phyloP scores from a whole-genome alignment of 2,329 filamentous ascomycete genomes.

The Cryoendolithus antarcticus region DNA sequence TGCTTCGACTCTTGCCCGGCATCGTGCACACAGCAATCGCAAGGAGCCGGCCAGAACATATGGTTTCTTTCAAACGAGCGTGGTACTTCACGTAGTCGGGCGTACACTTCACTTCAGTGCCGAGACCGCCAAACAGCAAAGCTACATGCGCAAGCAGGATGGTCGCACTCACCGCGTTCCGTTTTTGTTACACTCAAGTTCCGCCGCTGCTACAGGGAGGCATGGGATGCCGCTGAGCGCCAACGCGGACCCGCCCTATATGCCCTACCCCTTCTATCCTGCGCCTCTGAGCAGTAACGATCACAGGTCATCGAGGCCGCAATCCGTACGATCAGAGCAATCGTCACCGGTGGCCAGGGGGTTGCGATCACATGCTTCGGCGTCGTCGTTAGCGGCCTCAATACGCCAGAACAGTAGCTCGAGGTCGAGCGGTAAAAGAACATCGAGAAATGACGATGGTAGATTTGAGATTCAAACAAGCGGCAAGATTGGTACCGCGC shows the following conservation, averaged over 20 bases:
- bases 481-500: conserved; percentile 30
- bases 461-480: too few relatives aligned
- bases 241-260: conserved; percentile 32
- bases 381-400: conserved; percentile 16
- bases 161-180: conserved; percentile 65
- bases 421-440: too few relatives aligned
- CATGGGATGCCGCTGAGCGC: conserved; percentile 12
- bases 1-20: conserved; percentile 53
- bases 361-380: conserved; percentile 11
- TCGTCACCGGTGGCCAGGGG: background rate
- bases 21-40: conserved; percentile 41
- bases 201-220: conserved; percentile 4
- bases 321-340: too few relatives aligned
- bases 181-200: conserved; percentile 51
- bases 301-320: background rate
- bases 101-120: conserved; percentile 63
- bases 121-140: conserved; percentile 64
- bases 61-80: conserved; percentile 61
- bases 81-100: conserved; percentile 62
- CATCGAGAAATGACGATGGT: too few relatives aligned
- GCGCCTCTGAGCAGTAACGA: conserved; percentile 22
- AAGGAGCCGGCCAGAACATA: conserved; percentile 56
- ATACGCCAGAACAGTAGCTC: conserved; percentile 5
- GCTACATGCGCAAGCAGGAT: conserved; percentile 69
- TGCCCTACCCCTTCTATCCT: conserved; percentile 39